A percentile compares a stretch with the other conserved stretches of the same genome.
Conservation (phyloP, 495 filamentous ascomycete species). For the Ascobolus immersus region DNA sequence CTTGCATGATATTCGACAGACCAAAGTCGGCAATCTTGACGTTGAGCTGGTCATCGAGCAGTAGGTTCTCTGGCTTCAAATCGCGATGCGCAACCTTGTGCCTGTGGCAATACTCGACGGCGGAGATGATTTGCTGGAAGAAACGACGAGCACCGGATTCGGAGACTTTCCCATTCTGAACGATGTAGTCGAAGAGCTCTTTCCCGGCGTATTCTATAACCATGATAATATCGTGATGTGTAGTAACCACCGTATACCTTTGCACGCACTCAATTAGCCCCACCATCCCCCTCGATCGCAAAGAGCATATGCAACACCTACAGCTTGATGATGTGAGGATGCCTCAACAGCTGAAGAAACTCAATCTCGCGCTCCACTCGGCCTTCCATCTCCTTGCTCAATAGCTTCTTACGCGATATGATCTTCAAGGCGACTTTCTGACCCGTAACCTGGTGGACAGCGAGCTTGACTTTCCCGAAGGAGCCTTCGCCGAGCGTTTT, state of each 20-base stretch:
- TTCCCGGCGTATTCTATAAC: constrained; percentile 91
- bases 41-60: constrained; percentile 79
- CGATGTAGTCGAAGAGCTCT: constrained; percentile 93
- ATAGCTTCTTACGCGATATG: constrained; percentile 79
- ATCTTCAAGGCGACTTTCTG: constrained; percentile 95
- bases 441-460: constrained; percentile 64
- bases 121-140: constrained; percentile 98
- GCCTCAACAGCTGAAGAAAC: constrained; percentile 79
- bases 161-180: constrained; percentile 63
- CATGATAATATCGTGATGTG: constrained; percentile 85
- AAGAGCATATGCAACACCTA: constrained; percentile 20
- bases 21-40: constrained; percentile 99
- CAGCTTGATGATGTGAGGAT: constrained; percentile 98
- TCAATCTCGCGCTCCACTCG: constrained; percentile 93
- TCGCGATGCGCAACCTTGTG: constrained; percentile 98
- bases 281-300: background rate
- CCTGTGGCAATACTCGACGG: constrained; percentile 93
- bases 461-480: constrained; percentile 96
- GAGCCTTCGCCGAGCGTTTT: constrained; percentile 86
- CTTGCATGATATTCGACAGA: constrained; percentile 97
- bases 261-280: constrained; percentile 4
- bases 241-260: constrained; percentile 91
- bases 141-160: constrained; percentile 82
- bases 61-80: constrained; percentile 86
- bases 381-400: constrained; percentile 89